A percentile compares a stretch with the other conserved stretches of the same genome.
Evolutionary conservation across 2,329 filamentous ascomycete genomes (phyloP).

Genomic region (Cytospora piceicola): DNA sequence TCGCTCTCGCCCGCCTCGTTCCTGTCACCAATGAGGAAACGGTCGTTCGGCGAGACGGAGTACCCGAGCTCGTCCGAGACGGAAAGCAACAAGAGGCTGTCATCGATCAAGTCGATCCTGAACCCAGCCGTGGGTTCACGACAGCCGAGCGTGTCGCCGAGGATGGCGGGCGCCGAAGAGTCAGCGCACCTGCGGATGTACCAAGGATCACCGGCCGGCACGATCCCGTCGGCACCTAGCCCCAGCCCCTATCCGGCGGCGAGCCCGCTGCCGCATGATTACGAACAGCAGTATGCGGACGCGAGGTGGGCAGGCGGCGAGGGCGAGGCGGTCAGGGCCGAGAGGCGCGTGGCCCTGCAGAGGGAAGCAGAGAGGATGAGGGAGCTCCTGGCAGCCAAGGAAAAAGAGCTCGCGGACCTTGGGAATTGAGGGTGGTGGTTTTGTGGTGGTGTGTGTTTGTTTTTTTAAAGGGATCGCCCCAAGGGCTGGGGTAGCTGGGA

Average conservation of each 20-base stretch:
- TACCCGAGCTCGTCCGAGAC: slow-evolving; percentile 38
- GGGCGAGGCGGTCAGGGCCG: slow-evolving; percentile 58
- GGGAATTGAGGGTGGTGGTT: slow-evolving; percentile 24
- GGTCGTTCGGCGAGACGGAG: slow-evolving; percentile 68
- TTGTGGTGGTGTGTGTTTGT: too few species aligned
- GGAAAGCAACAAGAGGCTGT: slow-evolving; percentile 64
- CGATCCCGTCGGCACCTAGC: slow-evolving; percentile 47
- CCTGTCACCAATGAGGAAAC: slow-evolving; percentile 63
- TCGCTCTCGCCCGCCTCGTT: slow-evolving; percentile 66
- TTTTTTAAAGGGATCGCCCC: neutral
- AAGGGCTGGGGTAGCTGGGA: neutral
- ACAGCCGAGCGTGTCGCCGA: slow-evolving; percentile 33
- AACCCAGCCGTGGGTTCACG: slow-evolving; percentile 53
- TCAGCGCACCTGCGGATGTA: slow-evolving; percentile 47
- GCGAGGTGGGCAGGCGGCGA: slow-evolving; percentile 45
- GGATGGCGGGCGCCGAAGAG: slow-evolving; percentile 36
- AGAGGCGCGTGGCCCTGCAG: slow-evolving; percentile 67
- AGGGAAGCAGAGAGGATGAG: slow-evolving; percentile 78
- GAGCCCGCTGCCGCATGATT: slow-evolving; percentile 34
- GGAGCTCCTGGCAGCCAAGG: slow-evolving; percentile 71
- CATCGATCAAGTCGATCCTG: slow-evolving; percentile 76
- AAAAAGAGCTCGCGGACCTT: slow-evolving; percentile 67
- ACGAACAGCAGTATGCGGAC: slow-evolving; percentile 24
- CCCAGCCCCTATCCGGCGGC: slow-evolving; percentile 45
- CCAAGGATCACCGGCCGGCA: slow-evolving; percentile 49